Evolutionary conservation across 257 asterid species (phyloP), one percentile per base, ranked within the genome.

Genomic region (Nicotiana noctiflora): DNA sequence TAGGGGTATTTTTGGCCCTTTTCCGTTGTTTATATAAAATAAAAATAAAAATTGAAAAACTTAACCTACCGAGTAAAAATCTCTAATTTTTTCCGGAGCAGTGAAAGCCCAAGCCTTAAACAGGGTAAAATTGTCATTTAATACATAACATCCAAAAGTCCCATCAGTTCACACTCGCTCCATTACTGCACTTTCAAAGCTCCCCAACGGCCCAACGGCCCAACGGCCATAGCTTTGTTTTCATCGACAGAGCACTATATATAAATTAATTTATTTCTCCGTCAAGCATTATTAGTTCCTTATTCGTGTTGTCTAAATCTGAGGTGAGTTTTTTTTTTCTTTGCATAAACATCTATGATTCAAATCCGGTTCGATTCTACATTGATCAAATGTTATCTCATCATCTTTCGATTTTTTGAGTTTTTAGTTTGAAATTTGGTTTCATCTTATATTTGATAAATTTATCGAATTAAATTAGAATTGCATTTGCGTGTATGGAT

Each of bases 111-210:
- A 37, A 56, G 8, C 44, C 17, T 8, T 3, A 9, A 37, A 0
- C 31, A 74, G 87, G 81, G 65, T 75, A 70, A 81, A 81, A 68
- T n/a, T 7, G 87, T 79, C 83, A 79, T 65, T 67, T 53, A 19
- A 21, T 5, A 59, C 2, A 51, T 13, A 44, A 75, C 40, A 40
- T 8, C 79, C 67, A 81, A 81, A 37, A 8, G 34, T 67, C 83
- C 82, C 31, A 40, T 51, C 46, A 17, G 60, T 60, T 72, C 18
- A 4, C 60, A 10, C 84, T 74, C 81, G 13, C 83, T 13, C 83
- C 3, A 7, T 79, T n/a, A 72, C 94, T 93, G 90, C 89, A 88
- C 87, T 88, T 87, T 82, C 93, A 89, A 92, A 88, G 95, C 88
- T 87, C 67, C 79, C 46, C 85, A 89, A 89, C 93, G 68, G 89